Evolutionary conservation across 495 filamentous ascomycete species (phyloP), one percentile per base, ranked within the genome.

Genomic region (Margaritispora aquatica): DNA sequence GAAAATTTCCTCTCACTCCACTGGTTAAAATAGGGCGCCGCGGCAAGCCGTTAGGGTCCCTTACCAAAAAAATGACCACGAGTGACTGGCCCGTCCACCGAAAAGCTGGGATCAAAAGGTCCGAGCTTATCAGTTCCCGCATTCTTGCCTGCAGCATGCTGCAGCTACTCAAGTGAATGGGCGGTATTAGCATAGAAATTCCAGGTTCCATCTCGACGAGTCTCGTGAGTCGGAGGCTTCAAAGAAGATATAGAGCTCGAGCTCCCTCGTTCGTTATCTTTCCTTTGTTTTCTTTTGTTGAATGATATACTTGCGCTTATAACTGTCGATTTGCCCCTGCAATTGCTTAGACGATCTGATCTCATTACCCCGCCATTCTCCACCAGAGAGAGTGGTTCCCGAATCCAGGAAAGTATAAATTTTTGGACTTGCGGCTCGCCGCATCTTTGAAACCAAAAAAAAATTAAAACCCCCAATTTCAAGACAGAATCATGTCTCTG

Each of bases 401-500:
- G 38, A 44, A 3, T 44, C 15, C 8, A 44, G 10, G 10, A 44
- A 3, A n/a, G n/a, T n/a, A n/a, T n/a, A n/a, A 9, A 10, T n/a
- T 44, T 44, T 44, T 44, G 11, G 38, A 44, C 38, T 2, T 8
- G 38, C 38, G 38, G 7, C 19, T 17, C 19, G 38, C 38, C 11
- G 17, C 38, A 17, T 8, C 38, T 3, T 44, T 17, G 8, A 44
- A 3, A 44, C 4, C 38, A 2, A 7, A 13, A 34, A 5, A 34
- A 34, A 34, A 13, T n/a, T n/a, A n/a, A n/a, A n/a, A n/a, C n/a
- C 29, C 19, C 38, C 38, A 44, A 44, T 44, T n/a, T 17, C 11
- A n/a, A 8, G 19, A 44, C 15, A 9, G 3, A 7, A n/a, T 44
- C 3, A 82, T 82, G 79, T 82, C 79, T 58, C 66, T 82, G 22